Evolutionary conservation across 2,329 filamentous ascomycete species (phyloP), one percentile per base, ranked within the genome.

Genomic region (Pseudogymnoascus destructans): DNA sequence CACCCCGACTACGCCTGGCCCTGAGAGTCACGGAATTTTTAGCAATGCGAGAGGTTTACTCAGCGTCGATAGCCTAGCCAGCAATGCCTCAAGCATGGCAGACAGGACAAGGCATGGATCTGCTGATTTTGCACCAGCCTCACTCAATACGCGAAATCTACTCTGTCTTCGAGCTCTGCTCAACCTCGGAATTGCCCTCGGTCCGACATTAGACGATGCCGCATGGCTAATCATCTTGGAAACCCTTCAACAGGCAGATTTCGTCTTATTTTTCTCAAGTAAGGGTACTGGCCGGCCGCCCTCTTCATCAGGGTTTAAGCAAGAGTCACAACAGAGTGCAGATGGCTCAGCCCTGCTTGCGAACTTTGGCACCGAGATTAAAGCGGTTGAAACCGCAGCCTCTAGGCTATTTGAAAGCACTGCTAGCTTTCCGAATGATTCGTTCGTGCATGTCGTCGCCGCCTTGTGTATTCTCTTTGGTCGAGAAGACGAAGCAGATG

Each of bases 131-230:
- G 67, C 70, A 59, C 59, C 64, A 71, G 0, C 74, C 76, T 58
- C 82, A 3, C 75, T 97, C 7, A 95, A 89, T 63, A 92, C 90
- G 2, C 81, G 93, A 6, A 97, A 98, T 67, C 74, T 98, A 3
- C 75, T 97, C 1, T 98, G 93, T 66, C 75, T 98, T 42, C 79
- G 95, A 66, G 93, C 93, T 27, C 76, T 98, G 13, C 74, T 98
- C n/a, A 98, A 98, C 65, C 74, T 98, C 3, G 93, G 93, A 1
- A 98, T 97, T 66, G 93, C 93, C 2, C 74, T 98, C 1, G 93
- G 93, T 0, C 90, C 93, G 2, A 95, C 89, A 0, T 76, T 98
- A 0, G 84, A 87, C 33, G 35, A 35, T 35, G 77, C 79, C 11
- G 87, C 92, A 0, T 98, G 95, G 88, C 84, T 84, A 1, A 97